Evolutionary conservation across 176 grass and related monocot species (phyloP).

Genomic region (Zea mays): Zm-B73-REFERENCE-NAM-5.0 NC_050099.1:65072501-65073000

Average conservation of each 20-base stretch:
- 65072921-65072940: too few relatives aligned
- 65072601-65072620: constrained; percentile 49
- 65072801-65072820: constrained; percentile 12
- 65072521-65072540: constrained; percentile 41
- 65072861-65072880: not conserved
- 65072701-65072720: constrained; percentile 21
- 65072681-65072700: not conserved
- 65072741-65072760: constrained; percentile 24
- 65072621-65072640: constrained; percentile 56
- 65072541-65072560: constrained; percentile 56
- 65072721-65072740: constrained; percentile 37
- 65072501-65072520: constrained; percentile 36
- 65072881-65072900: not conserved
- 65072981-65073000: too few relatives aligned
- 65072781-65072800: constrained; percentile 10
- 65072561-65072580: constrained; percentile 83
- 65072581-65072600: constrained; percentile 57
- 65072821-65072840: constrained; percentile 6
- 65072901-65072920: too few relatives aligned
- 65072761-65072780: constrained; percentile 17
- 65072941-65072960: too few relatives aligned
- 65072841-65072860: constrained; percentile 26
- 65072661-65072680: constrained; percentile 43
- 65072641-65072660: constrained; percentile 69
- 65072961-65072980: too few relatives aligned